These are phyloP conservation scores for Cercospora brassicicola DNA, from an alignment of 2,329 filamentous ascomycete species.

Conservation along the genomic window DNA sequence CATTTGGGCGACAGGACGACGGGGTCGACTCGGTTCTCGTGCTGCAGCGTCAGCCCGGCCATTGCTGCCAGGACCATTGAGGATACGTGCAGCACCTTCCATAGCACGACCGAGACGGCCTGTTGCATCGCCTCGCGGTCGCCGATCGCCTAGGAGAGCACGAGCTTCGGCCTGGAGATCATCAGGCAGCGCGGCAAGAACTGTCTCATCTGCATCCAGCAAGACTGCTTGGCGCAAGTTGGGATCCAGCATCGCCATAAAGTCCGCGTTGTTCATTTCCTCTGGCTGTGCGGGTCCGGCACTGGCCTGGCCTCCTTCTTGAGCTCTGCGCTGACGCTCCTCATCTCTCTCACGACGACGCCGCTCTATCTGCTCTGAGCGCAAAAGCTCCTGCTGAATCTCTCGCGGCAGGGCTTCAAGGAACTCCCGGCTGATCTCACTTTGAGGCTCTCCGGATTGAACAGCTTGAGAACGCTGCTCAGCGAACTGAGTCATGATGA, in stretches of 20 bases:
- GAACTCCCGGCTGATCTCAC: constrained; percentile 89
- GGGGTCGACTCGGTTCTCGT: constrained; percentile 53
- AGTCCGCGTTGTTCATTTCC: constrained; percentile 91
- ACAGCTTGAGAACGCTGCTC: constrained; percentile 77
- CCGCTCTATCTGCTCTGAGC: constrained; percentile 85
- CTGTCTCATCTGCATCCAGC: constrained; percentile 85
- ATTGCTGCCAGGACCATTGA: constrained; percentile 30
- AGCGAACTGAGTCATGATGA: constrained; percentile 86
- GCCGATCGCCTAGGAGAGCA: constrained; percentile 59
- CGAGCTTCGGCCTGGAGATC: constrained; percentile 85
- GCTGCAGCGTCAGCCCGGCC: constrained; percentile 29
- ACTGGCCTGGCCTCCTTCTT: constrained; percentile 39
- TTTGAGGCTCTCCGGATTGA: constrained; percentile 69
- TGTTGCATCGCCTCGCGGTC: constrained; percentile 22
- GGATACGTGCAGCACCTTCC: constrained; percentile 23
- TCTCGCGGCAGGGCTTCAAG: constrained; percentile 88
- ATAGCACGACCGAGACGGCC: constrained; percentile 21
- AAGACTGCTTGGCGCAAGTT: constrained; percentile 81
- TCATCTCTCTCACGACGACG: constrained; percentile 85
- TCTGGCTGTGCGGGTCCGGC: constrained; percentile 56
- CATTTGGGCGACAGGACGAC: constrained; percentile 89
- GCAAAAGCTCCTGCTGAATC: constrained; percentile 83
- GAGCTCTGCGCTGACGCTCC: constrained; percentile 63
- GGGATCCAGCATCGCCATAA: constrained; percentile 85
- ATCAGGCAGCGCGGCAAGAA: constrained; percentile 78